Conservation (phyloP, 495 filamentous ascomycete genomes). For the Trypethelium eluteriae region DNA sequence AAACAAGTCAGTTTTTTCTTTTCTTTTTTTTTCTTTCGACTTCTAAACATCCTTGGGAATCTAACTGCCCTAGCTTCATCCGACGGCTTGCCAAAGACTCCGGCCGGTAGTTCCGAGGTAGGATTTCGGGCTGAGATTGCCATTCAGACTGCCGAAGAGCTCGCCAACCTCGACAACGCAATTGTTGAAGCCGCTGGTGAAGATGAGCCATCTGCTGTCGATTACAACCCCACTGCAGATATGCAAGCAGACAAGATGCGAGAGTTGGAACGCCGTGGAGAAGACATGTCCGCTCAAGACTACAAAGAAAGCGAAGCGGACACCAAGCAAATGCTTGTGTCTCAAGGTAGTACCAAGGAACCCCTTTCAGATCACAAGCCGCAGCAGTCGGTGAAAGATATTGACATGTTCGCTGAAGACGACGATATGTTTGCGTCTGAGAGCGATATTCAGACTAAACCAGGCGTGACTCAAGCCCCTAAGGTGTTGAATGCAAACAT, state of each 20-base stretch:
- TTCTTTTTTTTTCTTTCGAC: neutral
- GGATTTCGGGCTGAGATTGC: conserved; percentile 50
- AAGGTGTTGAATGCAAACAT: conserved; percentile 70
- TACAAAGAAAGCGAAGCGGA: neutral
- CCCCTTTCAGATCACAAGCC: neutral
- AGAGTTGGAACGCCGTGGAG: conserved; percentile 30
- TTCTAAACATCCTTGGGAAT: too few species aligned
- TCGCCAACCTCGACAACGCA: conserved; percentile 45
- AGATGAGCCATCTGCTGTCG: conserved; percentile 82
- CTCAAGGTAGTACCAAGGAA: neutral
- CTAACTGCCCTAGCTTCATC: conserved; percentile 21
- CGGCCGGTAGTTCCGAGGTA: conserved; percentile 42
- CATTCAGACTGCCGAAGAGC: conserved; percentile 54
- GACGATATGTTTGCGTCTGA: conserved; percentile 77
- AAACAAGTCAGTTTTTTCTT: neutral
- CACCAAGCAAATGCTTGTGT: neutral
- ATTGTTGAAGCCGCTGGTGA: conserved; percentile 44
- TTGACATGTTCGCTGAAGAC: conserved; percentile 95
- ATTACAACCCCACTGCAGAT: conserved; percentile 89
- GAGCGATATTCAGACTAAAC: conserved; percentile 42
- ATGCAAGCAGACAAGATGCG: conserved; percentile 77
- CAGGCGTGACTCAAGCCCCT: conserved; percentile 42
- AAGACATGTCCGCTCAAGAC: neutral
- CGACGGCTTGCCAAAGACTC: conserved; percentile 40
- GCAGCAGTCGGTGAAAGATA: conserved; percentile 47